Evolutionary conservation across 805 yeast species (phyloP), one percentile per base, ranked within the genome.

Genomic region (Kuraishia ogatae): DNA sequence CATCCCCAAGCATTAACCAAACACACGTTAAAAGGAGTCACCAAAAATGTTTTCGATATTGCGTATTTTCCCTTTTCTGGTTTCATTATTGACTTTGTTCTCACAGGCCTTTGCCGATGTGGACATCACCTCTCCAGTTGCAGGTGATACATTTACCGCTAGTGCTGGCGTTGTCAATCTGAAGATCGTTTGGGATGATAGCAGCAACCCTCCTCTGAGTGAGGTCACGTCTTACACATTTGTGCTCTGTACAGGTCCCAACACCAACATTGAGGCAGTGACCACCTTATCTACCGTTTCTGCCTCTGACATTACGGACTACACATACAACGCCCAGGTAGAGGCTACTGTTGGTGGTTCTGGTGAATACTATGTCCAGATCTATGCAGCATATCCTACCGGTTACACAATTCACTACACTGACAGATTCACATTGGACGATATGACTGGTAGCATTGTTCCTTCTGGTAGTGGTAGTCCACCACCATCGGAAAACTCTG

Each of bases 301-400:
- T 1, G 62, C 74, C 1, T 39, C 64, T 4, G 62, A 67, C 13
- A 54, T 80, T 1, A 57, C 68, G 17, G 71, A 62, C 35, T 61
- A 64, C 53, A 54, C 66, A 1, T 81, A 79, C 61, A 65, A 74
- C 1, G 80, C 83, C 1, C 49, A 67, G 0, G 63, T 84, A 53
- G 71, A 73, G 11, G 68, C 81, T 1, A 54, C 71, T 23, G 63
- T 64, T 11, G 85, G 81, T 43, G 82, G 82, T 2, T 67, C 77
- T 63, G 99, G 99, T 29, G 69, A 70, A 57, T 93, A 80, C 69
- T 89, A 73, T 67, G 67, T 93, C 59, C 97, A 93, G 72, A 66
- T 91, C 35, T 79, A 76, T 58, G 80, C 89, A 1, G 53, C 49
- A 13, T 72, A 70, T 55, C 56, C 66, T 1, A 58, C 66, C 8